Base-by-base conservation (phyloP, 305 asterid genomes). In the Striga hermonthica region DNA sequence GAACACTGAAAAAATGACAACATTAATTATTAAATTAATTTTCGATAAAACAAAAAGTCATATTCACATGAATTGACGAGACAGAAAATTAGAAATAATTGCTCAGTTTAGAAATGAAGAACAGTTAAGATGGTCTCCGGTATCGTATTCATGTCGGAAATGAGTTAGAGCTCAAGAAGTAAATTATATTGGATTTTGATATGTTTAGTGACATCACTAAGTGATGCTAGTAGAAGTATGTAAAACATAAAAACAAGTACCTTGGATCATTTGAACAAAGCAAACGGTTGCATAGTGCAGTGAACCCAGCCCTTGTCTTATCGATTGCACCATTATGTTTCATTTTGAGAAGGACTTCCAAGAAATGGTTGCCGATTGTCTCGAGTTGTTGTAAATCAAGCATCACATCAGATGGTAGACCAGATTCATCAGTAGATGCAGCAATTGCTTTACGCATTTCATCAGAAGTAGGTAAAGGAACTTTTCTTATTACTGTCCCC, bases 271-370 rank as follows among this genome's bases (percentile, higher is more conserved):
- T 75, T 44, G 99, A 93, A 74, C 96, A 93, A 63, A 93, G 97
- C 78, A 93, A 77, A 64, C 95, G 97, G 77, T 93, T 93, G 83
- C 99, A 93, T 53, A 93, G 88, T 52, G 99, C 99, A 40, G 99
- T 90, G 77, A 93, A 93, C 67, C 99, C 99, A 55, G 99, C 99
- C 84, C 99, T 83, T 47, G 99, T 93, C 81, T 93, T 93, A 79
- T 93, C 97, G 66, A 93, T 90, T 64, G 99, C 99, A 56, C 99
- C 99, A 69, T 70, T 93, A 68, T 93, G 99, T 81, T 93, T 93
- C 99, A 93, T 88, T 85, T 93, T 93, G 71, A 93, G 78, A 49
- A 93, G 95, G 75, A 93, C 97, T 80, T 90, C 99, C 75, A 93
- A 72, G 79, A 93, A 93, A 74, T 93, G 96, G 84, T 75, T 83